Base-by-base conservation (phyloP, 345 rosid species). In the Heritiera fomes region DNA sequence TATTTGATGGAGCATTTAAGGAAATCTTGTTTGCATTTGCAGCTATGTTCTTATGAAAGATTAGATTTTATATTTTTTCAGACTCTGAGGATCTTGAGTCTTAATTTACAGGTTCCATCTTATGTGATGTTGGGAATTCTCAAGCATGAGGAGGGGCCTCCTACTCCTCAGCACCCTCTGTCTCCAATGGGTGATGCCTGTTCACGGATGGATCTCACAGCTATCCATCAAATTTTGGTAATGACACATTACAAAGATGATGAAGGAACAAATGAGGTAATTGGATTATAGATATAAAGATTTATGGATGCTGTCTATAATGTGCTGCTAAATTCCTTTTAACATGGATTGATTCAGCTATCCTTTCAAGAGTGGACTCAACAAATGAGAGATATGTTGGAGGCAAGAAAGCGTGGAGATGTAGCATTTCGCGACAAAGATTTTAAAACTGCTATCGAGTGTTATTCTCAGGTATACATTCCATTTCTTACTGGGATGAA, bases 291-390 rank as follows among this genome's bases (percentile, higher is more conserved):
- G 13, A 12, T 7, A 64, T 52, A 28, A 62, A 9, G 49, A 53
- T 45, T 58, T 76, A 13, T 32, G 46, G 72, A 30, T 70, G 12
- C 34, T 80, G 8, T 75, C 60, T 65, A 18, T 40, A 8, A 12
- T 66, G 43, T n/a, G 61, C 28, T 78, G 69, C 71, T 75, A 18
- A 80, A 70, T 74, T n/a, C 53, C 30, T 82, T 18, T 78, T 23
- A n/a, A 20, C 50, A 53, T 56, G 75, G 52, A 66, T 18, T 66
- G 82, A 23, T 30, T 80, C 81, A 90, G 94, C 84, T 93, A 77
- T 95, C 98, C 55, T 95, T 95, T 79, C 98, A 95, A 87, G 98
- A 95, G 86, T 95, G 98, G 99, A 83, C 96, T 45, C 94, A 95
- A 79, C 93, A 90, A 75, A 95, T 93, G 77, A 89, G 92, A 85